These are phyloP conservation scores for Luvunga scandens DNA, from an alignment of 345 rosid species.

Conservation along the genomic window DNA sequence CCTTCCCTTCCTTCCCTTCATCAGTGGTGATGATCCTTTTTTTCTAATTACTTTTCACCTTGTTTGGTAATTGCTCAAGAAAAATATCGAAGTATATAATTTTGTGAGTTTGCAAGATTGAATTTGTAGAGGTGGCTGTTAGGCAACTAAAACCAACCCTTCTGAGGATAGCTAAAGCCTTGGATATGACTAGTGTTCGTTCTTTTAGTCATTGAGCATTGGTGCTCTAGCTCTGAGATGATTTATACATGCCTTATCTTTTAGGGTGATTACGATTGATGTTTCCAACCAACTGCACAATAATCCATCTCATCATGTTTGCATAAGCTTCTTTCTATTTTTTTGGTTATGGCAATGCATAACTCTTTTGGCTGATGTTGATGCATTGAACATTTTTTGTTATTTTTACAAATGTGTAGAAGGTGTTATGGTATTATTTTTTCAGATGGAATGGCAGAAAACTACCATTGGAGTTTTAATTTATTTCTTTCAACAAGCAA, in stretches of 20 bases:
- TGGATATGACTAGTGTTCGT: background rate
- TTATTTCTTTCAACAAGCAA: background rate
- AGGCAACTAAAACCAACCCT: background rate
- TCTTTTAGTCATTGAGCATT: background rate
- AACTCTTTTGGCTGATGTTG: background rate
- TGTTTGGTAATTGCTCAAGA: background rate
- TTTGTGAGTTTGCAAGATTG: background rate
- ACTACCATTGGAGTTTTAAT: background rate
- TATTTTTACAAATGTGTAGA: background rate
- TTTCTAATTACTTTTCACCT: too few species aligned
- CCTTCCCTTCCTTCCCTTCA: background rate
- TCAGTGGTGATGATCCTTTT: background rate
- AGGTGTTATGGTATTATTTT: background rate
- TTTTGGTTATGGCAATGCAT: background rate
- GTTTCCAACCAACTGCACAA: background rate
- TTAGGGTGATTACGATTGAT: background rate
- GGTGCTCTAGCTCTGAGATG: background rate
- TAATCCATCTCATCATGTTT: background rate
- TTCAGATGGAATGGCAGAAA: background rate
- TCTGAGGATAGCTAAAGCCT: background rate
- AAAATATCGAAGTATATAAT: background rate
- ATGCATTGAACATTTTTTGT: background rate
- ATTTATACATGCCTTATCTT: background rate
- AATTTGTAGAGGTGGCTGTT: background rate
- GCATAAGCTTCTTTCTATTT: background rate